phyloP scores from a whole-genome alignment of 208 protist species.

The Wallacemonas sp. region DNA sequence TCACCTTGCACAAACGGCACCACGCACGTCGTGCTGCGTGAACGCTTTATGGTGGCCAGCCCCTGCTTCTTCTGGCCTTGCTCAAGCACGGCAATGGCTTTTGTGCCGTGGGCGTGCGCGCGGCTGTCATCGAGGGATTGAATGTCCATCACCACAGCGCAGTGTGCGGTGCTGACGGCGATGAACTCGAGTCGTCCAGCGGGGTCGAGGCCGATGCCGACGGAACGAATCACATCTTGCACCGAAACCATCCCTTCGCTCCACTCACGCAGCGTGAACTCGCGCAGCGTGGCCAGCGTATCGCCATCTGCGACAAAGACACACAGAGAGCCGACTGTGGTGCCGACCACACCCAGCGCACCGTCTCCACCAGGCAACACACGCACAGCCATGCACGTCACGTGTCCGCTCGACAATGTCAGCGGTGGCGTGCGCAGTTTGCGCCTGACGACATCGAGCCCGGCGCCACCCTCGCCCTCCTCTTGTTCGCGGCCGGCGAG shows the following conservation, averaged over 20 bases:
- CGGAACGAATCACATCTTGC: constrained; percentile 40
- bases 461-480: neutral
- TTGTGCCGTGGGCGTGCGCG: constrained; percentile 22
- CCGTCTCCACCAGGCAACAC: constrained; percentile 36
- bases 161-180: constrained; percentile 35
- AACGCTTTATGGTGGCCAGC: constrained; percentile 7
- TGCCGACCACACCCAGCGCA: constrained; percentile 62
- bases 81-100: constrained; percentile 37
- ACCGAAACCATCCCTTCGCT: constrained; percentile 28
- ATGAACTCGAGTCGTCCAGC: constrained; percentile 66
- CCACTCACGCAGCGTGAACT: constrained; percentile 29
- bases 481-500: neutral
- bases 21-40: constrained; percentile 35
- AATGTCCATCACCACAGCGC: constrained; percentile 50
- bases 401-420: constrained; percentile 18
- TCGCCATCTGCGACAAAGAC: constrained; percentile 48
- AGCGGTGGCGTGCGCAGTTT: neutral
- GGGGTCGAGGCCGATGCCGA: constrained; percentile 57
- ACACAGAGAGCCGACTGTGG: constrained; percentile 41
- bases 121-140: constrained; percentile 22
- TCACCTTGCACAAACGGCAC: constrained; percentile 33
- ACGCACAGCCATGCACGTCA: constrained; percentile 37
- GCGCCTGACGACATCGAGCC: neutral
- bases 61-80: constrained; percentile 11
- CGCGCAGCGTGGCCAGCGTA: constrained; percentile 33